These are phyloP conservation scores for Phyllosticta citrichinensis DNA, from an alignment of 2,329 filamentous ascomycete species.

Conservation along the genomic window DNA sequence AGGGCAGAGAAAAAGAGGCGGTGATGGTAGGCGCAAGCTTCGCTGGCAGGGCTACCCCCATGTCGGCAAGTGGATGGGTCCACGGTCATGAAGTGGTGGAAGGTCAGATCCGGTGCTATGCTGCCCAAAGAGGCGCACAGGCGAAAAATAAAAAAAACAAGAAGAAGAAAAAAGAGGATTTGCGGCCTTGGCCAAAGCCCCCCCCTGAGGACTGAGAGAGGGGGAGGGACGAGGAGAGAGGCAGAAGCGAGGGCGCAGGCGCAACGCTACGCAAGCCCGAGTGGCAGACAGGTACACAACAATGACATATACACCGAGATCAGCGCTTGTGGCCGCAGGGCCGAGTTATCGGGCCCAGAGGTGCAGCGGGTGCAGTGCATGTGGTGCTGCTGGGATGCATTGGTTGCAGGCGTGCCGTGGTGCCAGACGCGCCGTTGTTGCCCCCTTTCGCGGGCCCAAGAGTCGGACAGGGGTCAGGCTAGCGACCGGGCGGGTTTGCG, in stretches of 20 bases:
- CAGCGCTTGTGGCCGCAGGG: background rate
- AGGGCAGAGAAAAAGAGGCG: conserved; percentile 1
- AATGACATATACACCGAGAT: conserved; percentile 4
- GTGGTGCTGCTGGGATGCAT: conserved; percentile 8
- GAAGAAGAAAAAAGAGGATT: background rate
- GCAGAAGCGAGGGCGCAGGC: background rate
- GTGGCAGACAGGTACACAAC: background rate
- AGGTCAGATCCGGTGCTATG: conserved; percentile 11
- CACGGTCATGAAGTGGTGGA: conserved; percentile 7
- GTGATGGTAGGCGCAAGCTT: conserved; percentile 10
- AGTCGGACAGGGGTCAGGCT: conserved; percentile 1
- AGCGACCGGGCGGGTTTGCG: background rate
- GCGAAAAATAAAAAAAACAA: background rate
- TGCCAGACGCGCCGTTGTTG: conserved; percentile 6
- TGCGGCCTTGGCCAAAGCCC: conserved; percentile 7
- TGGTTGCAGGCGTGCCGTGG: background rate
- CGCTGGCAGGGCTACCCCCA: conserved; percentile 10
- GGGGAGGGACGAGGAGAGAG: background rate
- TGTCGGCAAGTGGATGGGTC: conserved; percentile 2
- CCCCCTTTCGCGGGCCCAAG: conserved; percentile 8
- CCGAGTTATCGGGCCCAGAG: conserved; percentile 5
- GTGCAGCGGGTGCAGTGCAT: too few species aligned
- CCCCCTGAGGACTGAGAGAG: conserved; percentile 5
- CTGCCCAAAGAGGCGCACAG: conserved; percentile 9
- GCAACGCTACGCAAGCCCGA: background rate